Evolutionary conservation across 208 protist species (phyloP).

Genomic region (Novymonas esmeraldas): DNA sequence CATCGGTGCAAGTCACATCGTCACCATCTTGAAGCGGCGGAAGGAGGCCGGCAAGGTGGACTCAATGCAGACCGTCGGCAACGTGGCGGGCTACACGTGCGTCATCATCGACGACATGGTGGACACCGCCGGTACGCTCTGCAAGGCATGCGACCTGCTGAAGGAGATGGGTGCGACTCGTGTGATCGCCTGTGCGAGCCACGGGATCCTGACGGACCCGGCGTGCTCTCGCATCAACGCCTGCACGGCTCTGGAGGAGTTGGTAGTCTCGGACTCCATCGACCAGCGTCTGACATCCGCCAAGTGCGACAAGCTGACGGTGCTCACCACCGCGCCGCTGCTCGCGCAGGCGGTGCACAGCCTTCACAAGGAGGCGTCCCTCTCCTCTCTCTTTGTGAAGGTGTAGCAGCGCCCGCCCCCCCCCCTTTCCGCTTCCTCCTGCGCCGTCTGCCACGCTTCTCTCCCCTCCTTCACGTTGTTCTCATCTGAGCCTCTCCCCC

Average conservation of each 20-base stretch:
- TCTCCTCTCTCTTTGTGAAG: conserved; percentile 85
- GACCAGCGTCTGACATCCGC: conserved; percentile 57
- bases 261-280: conserved; percentile 94
- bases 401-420: conserved; percentile 31
- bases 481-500: no score
- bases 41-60: conserved; percentile 93
- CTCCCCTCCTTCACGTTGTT: no score
- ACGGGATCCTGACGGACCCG: conserved; percentile 94
- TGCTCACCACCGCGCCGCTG: conserved; percentile 87
- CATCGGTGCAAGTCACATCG: conserved; percentile 87
- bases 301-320: conserved; percentile 88
- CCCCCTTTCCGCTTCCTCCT: no score
- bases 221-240: conserved; percentile 91
- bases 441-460: no score
- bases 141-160: conserved; percentile 88
- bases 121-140: conserved; percentile 96
- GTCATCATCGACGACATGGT: conserved; percentile 98
- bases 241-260: conserved; percentile 86
- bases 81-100: conserved; percentile 93
- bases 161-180: conserved; percentile 91
- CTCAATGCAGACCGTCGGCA: conserved; percentile 95
- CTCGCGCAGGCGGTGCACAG: conserved; percentile 88
- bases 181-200: conserved; percentile 94
- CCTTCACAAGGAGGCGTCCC: conserved; percentile 81
- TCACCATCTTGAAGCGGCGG: conserved; percentile 92